Base-by-base conservation (phyloP, 208 protist genomes). In the Leishmania tropica region DNA sequence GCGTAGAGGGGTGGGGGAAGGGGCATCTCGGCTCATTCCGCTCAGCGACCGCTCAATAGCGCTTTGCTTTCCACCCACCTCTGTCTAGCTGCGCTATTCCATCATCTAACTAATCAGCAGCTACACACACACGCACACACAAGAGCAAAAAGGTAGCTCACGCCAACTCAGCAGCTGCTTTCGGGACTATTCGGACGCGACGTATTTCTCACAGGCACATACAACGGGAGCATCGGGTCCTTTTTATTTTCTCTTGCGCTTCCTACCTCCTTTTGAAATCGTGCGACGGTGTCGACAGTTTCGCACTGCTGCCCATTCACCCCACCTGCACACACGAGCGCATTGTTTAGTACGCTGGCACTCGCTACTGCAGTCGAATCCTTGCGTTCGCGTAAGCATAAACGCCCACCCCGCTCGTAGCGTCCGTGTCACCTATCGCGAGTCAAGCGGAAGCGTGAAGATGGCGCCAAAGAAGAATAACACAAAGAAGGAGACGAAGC, bases 401-500 rank as follows among this genome's bases (percentile, higher is more conserved):
- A 8, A 31, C 28, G 13, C 62, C 40, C 70, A 13, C 70, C 13
- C 45, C 42, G 54, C 24, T 31, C 10, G 42, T 74, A 21, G 42
- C 40, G 28, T 51, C 40, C 67, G 21, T 54, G 42, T 17, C 11
- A 74, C 28, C 15, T 17, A 53, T 35, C 24, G 45, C 70, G n/a
- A 74, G 40, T 17, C 28, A 58, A 4, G 35, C 19, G 10, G 51
- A 58, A 56, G 42, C 2, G 13, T 15, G 35, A 76, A 45, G n/a
- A 93, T 94, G 93, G 68, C 91, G 53, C 91, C 88, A 2, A 94
- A 93, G 78, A 94, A 92, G 67, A 83, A 89, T 64, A 81, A 67
- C 40, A 40, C 72, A 51, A 84, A 84, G 67, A 92, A 93, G 83
- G 81, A 96, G 13, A 89, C 81, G 17, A 85, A 84, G 53, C 84